phyloP scores from a whole-genome alignment of 768 basidiomycete genomes.

The Phanerochaete sordida region DNA sequence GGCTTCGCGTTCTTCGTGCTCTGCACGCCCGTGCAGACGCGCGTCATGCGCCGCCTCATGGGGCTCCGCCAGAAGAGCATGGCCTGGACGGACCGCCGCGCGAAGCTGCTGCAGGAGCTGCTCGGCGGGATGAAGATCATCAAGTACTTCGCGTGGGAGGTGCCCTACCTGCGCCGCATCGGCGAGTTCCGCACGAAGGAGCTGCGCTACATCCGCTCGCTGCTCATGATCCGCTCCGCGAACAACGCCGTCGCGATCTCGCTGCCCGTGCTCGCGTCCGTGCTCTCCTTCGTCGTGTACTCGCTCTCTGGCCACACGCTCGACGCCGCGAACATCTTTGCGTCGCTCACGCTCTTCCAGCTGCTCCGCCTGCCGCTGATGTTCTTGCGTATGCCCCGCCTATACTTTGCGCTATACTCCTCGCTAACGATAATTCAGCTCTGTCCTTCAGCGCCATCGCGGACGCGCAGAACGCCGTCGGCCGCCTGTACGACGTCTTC shows the following conservation, averaged over 20 bases:
- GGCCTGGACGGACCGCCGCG: conserved; percentile 88
- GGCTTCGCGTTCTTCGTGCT: conserved; percentile 64
- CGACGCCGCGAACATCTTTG: conserved; percentile 71
- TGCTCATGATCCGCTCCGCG: conserved; percentile 63
- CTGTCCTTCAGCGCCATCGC: conserved; percentile 73
- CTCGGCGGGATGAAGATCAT: conserved; percentile 88
- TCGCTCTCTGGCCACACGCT: conserved; percentile 66
- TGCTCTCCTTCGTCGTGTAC: conserved; percentile 75
- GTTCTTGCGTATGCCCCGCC: conserved; percentile 49
- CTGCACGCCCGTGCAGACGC: conserved; percentile 68
- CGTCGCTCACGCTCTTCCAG: conserved; percentile 84
- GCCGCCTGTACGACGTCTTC: conserved; percentile 76
- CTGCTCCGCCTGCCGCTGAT: conserved; percentile 79
- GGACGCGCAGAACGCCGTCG: conserved; percentile 79
- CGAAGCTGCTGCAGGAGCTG: conserved; percentile 86
- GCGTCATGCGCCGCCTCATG: conserved; percentile 73
- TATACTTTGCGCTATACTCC: conserved; percentile 12
- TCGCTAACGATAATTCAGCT: conserved; percentile 34
- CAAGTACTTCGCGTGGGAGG: conserved; percentile 90
- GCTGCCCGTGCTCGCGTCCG: conserved; percentile 76
- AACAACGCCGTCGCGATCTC: conserved; percentile 68
- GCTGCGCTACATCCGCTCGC: conserved; percentile 64
- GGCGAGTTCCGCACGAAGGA: conserved; percentile 68
- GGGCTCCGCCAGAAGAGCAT: conserved; percentile 67
- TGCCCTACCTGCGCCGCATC: conserved; percentile 74